These are phyloP conservation scores for Globisporangium paddicum DNA, from an alignment of 352 stramenopile genomes.

Conservation along the genomic window DNA sequence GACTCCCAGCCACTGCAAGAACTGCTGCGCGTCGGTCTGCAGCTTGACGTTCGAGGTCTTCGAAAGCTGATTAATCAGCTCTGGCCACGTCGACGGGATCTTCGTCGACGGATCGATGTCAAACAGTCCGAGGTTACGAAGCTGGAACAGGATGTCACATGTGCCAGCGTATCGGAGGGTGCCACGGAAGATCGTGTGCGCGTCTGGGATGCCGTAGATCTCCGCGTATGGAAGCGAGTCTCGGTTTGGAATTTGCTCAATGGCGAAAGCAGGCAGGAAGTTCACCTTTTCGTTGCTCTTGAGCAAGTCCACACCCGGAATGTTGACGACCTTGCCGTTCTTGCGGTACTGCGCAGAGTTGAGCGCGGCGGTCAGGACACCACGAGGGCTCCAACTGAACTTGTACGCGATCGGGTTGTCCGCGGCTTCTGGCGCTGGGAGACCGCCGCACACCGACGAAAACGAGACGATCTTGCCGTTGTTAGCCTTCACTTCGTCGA, in stretches of 20 bases:
- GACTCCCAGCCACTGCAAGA: slow-evolving; percentile 77
- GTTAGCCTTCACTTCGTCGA: slow-evolving; percentile 91
- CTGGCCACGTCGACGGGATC: slow-evolving; percentile 70
- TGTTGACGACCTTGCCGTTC: slow-evolving; percentile 78
- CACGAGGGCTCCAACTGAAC: slow-evolving; percentile 95
- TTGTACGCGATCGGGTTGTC: slow-evolving; percentile 97
- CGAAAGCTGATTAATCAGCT: slow-evolving; percentile 69
- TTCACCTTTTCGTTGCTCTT: slow-evolving; percentile 77
- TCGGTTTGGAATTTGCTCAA: slow-evolving; percentile 95
- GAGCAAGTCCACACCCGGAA: slow-evolving; percentile 87
- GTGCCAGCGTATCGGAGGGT: slow-evolving; percentile 94
- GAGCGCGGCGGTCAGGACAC: slow-evolving; percentile 90
- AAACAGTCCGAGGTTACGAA: slow-evolving; percentile 90
- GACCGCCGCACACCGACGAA: slow-evolving; percentile 92
- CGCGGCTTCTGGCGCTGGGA: slow-evolving; percentile 92
- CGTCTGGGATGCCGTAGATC: slow-evolving; percentile 93
- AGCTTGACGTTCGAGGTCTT: slow-evolving; percentile 28
- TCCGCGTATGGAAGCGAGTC: slow-evolving; percentile 91
- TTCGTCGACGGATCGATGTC: slow-evolving; percentile 48
- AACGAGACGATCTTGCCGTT: slow-evolving; percentile 90
- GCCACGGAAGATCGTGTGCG: slow-evolving; percentile 90
- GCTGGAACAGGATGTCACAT: slow-evolving; percentile 87
- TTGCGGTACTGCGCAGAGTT: slow-evolving; percentile 90
- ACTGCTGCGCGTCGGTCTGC: slow-evolving; percentile 50
- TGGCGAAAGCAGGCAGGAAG: slow-evolving; percentile 88